Evolutionary conservation across 2,329 filamentous ascomycete genomes (phyloP).

Genomic region (Ascocoryne sarcoides): DNA sequence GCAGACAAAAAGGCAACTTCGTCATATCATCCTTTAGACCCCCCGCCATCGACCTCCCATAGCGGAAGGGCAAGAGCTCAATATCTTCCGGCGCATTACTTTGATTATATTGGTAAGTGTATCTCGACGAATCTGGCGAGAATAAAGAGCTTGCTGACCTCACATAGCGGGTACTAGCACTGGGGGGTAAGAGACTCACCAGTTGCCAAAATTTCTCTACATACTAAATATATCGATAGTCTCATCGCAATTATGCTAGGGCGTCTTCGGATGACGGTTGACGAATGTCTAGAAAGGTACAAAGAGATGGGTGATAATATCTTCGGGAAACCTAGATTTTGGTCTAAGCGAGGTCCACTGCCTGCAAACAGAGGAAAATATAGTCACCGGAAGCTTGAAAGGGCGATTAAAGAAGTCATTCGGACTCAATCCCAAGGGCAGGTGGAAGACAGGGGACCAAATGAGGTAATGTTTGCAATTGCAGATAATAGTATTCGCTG

Average conservation of each 20-base stretch:
- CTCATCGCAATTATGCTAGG: slow-evolving; percentile 40
- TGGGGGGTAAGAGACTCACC: slow-evolving; percentile 26
- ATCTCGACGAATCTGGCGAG: not conserved
- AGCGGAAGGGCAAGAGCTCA: slow-evolving; percentile 19
- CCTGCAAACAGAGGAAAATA: not conserved
- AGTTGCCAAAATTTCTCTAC: too few species aligned
- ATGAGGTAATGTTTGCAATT: not conserved
- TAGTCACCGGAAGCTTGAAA: not conserved
- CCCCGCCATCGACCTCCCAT: not conserved
- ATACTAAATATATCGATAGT: slow-evolving; percentile 19
- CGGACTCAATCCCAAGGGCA: not conserved
- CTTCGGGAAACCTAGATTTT: slow-evolving; percentile 2
- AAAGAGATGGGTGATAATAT: not conserved
- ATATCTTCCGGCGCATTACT: slow-evolving; percentile 25
- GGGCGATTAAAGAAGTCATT: not conserved
- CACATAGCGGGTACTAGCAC: slow-evolving; percentile 27
- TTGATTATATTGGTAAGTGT: slow-evolving; percentile 31
- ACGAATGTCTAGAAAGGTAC: slow-evolving; percentile 20
- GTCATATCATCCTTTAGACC: not conserved
- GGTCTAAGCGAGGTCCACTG: not conserved
- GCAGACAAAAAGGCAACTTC: slow-evolving; percentile 2
- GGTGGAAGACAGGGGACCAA: not conserved
- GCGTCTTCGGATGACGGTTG: slow-evolving; percentile 36
- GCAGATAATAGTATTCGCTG: not conserved
- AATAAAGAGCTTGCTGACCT: not conserved